Conservation (phyloP, 257 asterid species). For the Nicotiana tomentosiformis region DNA sequence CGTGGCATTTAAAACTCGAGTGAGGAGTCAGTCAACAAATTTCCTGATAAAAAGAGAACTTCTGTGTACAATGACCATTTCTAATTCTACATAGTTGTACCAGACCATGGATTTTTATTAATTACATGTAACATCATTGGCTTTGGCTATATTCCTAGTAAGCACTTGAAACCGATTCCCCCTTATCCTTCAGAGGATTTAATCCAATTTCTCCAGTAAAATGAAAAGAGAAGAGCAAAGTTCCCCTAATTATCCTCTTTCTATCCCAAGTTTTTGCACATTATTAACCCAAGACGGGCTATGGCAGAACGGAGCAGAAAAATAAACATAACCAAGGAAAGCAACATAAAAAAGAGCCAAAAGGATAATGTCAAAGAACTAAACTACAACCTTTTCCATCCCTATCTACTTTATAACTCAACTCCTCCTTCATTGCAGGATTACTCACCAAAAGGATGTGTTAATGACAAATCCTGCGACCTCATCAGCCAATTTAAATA, state of each 20-base stretch:
- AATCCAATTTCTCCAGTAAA: too few relatives aligned
- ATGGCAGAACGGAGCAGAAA: neutral
- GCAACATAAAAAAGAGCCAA: slow-evolving; percentile 9
- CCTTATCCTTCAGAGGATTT: too few relatives aligned
- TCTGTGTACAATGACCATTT: too few relatives aligned
- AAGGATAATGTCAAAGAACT: slow-evolving; percentile 10
- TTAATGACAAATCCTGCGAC: slow-evolving; percentile 29
- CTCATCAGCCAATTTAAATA: slow-evolving; percentile 26
- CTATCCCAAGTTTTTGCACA: neutral
- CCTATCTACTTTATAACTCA: slow-evolving; percentile 17
- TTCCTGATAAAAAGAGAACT: too few relatives aligned
- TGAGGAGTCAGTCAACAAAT: too few relatives aligned
- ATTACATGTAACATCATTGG: too few relatives aligned
- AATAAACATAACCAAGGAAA: neutral
- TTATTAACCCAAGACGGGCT: neutral
- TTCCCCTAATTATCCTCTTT: neutral
- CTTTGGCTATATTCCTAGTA: too few relatives aligned
- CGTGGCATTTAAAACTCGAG: neutral
- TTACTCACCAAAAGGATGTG: slow-evolving; percentile 19
- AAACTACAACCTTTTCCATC: neutral
- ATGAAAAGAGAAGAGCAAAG: too few relatives aligned
- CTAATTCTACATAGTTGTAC: too few relatives aligned
- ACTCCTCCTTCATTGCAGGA: slow-evolving; percentile 16
- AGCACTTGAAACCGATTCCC: too few relatives aligned
- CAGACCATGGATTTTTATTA: too few relatives aligned